Evolutionary conservation across 2,329 filamentous ascomycete genomes (phyloP).

Genomic region (Colletotrichum viniferum): DNA sequence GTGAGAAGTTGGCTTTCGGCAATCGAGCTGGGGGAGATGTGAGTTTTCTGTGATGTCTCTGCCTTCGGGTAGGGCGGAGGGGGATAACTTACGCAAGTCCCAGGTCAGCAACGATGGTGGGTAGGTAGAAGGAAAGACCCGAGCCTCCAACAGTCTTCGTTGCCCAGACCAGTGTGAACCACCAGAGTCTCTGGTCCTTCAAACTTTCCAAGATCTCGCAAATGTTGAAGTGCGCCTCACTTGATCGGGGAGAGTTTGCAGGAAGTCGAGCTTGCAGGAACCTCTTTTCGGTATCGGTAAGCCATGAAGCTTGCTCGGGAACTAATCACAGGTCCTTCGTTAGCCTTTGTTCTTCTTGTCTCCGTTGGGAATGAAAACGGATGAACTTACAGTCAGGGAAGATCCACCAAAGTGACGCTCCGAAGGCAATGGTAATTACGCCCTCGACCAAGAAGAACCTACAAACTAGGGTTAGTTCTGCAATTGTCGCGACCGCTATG

Average conservation of each 20-base stretch:
- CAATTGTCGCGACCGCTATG: neutral
- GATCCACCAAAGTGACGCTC: neutral
- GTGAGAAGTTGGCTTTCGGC: neutral
- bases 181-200: neutral
- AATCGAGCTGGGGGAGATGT: neutral
- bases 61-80: neutral
- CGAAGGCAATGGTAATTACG: neutral
- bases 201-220: neutral
- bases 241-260: neutral
- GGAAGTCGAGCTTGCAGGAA: neutral
- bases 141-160: slow-evolving; percentile 36
- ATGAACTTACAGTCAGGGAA: neutral
- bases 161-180: neutral
- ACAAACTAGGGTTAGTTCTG: neutral
- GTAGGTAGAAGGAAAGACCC: slow-evolving; percentile 36
- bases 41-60: neutral
- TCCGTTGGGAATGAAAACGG: rapidly evolving
- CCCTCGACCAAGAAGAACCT: neutral
- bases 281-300: neutral
- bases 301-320: neutral
- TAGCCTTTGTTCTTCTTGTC: neutral
- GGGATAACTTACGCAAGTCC: slow-evolving; percentile 25
- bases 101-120: slow-evolving; percentile 31
- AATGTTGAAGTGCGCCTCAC: neutral
- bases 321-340: neutral